phyloP scores from a whole-genome alignment of 768 basidiomycete species.

The Strobilomyces dryophilus region DNA sequence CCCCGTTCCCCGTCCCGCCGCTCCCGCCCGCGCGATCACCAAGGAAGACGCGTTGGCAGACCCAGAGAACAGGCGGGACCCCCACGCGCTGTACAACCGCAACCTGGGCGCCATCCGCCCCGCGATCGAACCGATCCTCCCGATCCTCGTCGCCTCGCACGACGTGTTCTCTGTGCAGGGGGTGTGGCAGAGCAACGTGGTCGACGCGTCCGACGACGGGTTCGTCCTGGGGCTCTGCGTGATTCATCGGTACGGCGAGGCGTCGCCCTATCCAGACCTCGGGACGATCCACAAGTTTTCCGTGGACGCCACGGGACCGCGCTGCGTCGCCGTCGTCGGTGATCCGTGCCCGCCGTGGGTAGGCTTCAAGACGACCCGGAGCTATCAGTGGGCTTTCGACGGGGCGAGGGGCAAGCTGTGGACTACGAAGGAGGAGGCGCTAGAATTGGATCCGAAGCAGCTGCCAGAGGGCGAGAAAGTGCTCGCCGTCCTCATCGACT shows the following conservation, averaged over 20 bases:
- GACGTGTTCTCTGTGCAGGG: slow-evolving; percentile 10
- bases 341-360: slow-evolving; percentile 8
- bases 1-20: neutral
- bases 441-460: neutral
- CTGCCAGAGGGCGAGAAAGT: neutral
- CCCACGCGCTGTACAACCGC: neutral
- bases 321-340: slow-evolving; percentile 10
- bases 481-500: slow-evolving; percentile 10
- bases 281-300: slow-evolving; percentile 10
- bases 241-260: neutral
- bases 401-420: slow-evolving; percentile 13
- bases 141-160: slow-evolving; percentile 8
- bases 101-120: slow-evolving; percentile 2
- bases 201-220: slow-evolving; percentile 14
- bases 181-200: slow-evolving; percentile 11
- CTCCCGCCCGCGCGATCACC: neutral
- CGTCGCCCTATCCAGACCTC: neutral
- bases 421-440: slow-evolving; percentile 4
- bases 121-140: slow-evolving; percentile 2
- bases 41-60: neutral
- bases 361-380: neutral
- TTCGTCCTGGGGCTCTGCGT: slow-evolving; percentile 13
- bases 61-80: no score
- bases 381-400: slow-evolving; percentile 10
- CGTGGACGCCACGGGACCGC: slow-evolving; percentile 17